Base-by-base conservation (phyloP, 371 early-diverging fungal genomes). In the Apophysomyces ossiformis region DNA sequence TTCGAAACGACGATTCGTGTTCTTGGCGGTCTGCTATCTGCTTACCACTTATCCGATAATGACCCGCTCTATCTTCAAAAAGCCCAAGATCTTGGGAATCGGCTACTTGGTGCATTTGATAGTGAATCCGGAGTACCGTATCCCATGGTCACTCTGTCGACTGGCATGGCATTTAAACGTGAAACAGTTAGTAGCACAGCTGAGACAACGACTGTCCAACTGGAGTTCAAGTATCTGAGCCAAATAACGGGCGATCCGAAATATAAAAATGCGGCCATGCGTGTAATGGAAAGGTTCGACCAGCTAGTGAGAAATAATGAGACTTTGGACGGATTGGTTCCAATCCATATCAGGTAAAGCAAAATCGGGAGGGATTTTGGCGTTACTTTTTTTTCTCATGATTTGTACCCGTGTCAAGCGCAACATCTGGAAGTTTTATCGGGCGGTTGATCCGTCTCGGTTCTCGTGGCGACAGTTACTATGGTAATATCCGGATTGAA, bases 1-100 rank as follows among this genome's bases (percentile, higher is more conserved):
- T 98, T 98, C 77, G 99, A 98, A 78, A 93, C 94, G 13, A 95
- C 91, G 0, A 98, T 98, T 61, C 90, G 99, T 1, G 87, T 95
- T 0, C 76, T 98, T 11, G 99, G 99, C 12, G 96, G 96, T 7
- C 73, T 97, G 15, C 70, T 97, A 32, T 88, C 91, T 37, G 92
- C 94, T 0, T 91, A 95, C 68, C 85, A 95, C 63, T 79, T 94
- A 35, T 85, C 90, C 0, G 86, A 85, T 18, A 78, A 87, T 9
- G 93, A 95, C 57, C 41, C 68, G 0, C 36, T 85, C 7, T 88
- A 92, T 57, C 71, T 96, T 57, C 72, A 81, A 18, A 90, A 90
- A 70, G 96, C 97, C 0, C 74, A 79, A 1, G 91, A 94, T 71
- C 81, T 97, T 5, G 96, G 87, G 11, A 89, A 95, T 62, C 74